Evolutionary conservation across 768 basidiomycete species (phyloP), one percentile per base, ranked within the genome.

Genomic region (Hemileccinum rubropunctum): DNA sequence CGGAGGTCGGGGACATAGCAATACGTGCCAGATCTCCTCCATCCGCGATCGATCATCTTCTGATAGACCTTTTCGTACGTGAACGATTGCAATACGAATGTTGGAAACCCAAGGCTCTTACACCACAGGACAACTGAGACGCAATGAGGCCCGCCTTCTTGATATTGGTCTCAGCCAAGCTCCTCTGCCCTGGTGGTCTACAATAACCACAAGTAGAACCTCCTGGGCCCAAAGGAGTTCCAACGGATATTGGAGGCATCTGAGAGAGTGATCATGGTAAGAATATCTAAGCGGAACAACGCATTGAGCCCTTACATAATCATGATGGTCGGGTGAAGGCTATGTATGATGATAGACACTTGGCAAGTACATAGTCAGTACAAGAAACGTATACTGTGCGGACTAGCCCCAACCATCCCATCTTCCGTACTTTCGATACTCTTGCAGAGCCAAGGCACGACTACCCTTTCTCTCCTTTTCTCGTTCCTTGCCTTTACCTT

Each of bases 1-100:
- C 73, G 78, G 67, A 95, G 73, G 66, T 95, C 84, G 4, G 94
- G 94, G 54, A 90, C 91, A 68, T 98, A 98, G 60, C 91, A 84
- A 69, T 84, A 94, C 26, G 72, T 74, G 70, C 89, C 89, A 48
- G 88, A 88, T 52, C 91, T 79, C 47, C 91, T 79, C 90, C 90
- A 93, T 21, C 90, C 89, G 17, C 84, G 77, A 68, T 91, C 84
- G 55, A 91, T 84, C 88, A 92, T 89, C 57, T 68, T 73, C 61
- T 91, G 88, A 67, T 92, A 92, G 17, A 76, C 76, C 89, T 91
- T 53, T 47, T 15, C 17, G 60, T 32, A 34, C 15, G 23, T 49
- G 60, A 48, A 43, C 15, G 15, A 42, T 21, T 26, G 20, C n/a
- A 12, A 43, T 10, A 36, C 4, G 23, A 14, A 42, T 11, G 14